phyloP scores from a whole-genome alignment of 352 stramenopile genomes.

The Phytophthora macrochlamydospora region DNA sequence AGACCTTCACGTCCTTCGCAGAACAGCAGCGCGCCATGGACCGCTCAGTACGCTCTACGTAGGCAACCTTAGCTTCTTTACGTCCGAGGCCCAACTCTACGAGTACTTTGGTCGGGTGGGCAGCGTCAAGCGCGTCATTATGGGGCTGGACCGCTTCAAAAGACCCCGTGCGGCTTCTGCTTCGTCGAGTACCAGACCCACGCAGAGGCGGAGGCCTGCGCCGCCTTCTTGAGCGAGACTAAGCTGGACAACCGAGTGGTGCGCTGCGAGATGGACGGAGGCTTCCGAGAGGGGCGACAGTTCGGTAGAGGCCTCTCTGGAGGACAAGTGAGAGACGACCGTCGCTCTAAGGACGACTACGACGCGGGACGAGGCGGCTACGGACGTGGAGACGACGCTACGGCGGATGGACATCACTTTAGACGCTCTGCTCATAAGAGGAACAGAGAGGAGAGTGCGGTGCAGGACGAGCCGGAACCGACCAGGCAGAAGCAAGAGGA shows the following conservation, averaged over 20 bases:
- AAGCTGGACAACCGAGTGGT: constrained; percentile 90
- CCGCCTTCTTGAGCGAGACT: constrained; percentile 86
- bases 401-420: constrained; percentile 69
- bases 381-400: constrained; percentile 64
- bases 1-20: constrained; percentile 92
- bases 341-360: constrained; percentile 86
- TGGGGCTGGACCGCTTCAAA: constrained; percentile 97
- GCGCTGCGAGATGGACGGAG: constrained; percentile 89
- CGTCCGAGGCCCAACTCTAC: constrained; percentile 94
- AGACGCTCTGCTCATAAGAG: constrained; percentile 70
- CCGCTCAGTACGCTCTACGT: constrained; percentile 95
- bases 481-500: constrained; percentile 7
- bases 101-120: constrained; percentile 95
- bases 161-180: constrained; percentile 97
- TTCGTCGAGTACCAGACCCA: constrained; percentile 95
- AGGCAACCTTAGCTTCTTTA: constrained; percentile 98
- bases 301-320: constrained; percentile 84
- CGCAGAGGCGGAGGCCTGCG: constrained; percentile 70
- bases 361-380: constrained; percentile 82
- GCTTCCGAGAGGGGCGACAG: constrained; percentile 86
- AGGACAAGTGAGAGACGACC: constrained; percentile 85
- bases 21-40: constrained; percentile 94
- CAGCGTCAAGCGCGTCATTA: constrained; percentile 92
- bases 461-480: constrained; percentile 38
- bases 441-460: constrained; percentile 54